Evolutionary conservation across 2,329 filamentous ascomycete genomes (phyloP).

Genomic region (Thelonectria rubi): DNA sequence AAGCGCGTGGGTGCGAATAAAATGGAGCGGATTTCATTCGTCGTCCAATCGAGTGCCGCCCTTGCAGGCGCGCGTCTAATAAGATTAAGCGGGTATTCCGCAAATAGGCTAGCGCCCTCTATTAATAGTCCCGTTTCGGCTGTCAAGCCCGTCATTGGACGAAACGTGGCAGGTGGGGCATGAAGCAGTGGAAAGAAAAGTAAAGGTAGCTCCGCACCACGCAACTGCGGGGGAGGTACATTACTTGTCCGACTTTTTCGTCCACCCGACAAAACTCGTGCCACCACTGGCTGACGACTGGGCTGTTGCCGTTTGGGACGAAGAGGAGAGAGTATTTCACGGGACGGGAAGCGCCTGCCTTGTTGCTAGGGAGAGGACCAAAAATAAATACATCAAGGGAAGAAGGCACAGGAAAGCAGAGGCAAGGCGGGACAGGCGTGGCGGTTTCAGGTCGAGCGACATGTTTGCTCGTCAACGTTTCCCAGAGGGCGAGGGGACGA

Average conservation of each 20-base stretch:
- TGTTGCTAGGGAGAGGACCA: too few relatives aligned
- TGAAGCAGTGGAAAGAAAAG: too few relatives aligned
- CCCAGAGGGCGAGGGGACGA: too few relatives aligned
- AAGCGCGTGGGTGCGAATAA: slow-evolving; percentile 13
- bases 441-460: slow-evolving; percentile 34
- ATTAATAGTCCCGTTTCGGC: slow-evolving; percentile 32
- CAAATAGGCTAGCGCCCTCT: slow-evolving; percentile 32
- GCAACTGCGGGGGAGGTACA: slow-evolving; percentile 29
- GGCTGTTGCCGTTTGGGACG: neutral
- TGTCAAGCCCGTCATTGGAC: slow-evolving; percentile 35
- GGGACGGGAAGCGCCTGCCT: slow-evolving; percentile 31
- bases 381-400: neutral
- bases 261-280: neutral
- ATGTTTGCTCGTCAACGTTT: neutral
- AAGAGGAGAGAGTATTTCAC: too few relatives aligned
- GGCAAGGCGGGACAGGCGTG: slow-evolving; percentile 26
- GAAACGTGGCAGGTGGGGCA: neutral
- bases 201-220: slow-evolving; percentile 20
- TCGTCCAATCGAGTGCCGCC: slow-evolving; percentile 29
- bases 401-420: slow-evolving; percentile 4
- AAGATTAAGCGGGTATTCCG: slow-evolving; percentile 32
- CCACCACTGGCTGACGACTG: neutral
- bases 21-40: slow-evolving; percentile 22
- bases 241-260: too few relatives aligned
- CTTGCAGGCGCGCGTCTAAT: slow-evolving; percentile 42